Percentiles rank a stretch among this genome's conserved stretches.
These are phyloP conservation scores for Chaetomium tenue DNA, from an alignment of 495 filamentous ascomycete genomes.

Conservation along the genomic window DNA sequence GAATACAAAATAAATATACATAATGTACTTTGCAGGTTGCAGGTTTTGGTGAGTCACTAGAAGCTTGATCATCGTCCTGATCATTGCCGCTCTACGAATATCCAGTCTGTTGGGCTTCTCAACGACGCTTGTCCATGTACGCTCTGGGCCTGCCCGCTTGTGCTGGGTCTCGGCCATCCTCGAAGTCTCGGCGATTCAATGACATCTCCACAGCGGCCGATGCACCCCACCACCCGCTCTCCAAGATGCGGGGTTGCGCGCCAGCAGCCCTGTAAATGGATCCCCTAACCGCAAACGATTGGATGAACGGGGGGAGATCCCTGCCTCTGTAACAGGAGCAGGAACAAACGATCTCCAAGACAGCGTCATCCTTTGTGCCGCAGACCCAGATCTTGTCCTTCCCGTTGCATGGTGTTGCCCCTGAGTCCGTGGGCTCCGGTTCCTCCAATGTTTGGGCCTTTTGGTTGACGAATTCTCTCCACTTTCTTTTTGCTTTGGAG, in stretches of 20 bases:
- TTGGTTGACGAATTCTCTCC: no score
- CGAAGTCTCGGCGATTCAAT: neutral
- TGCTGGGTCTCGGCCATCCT: neutral
- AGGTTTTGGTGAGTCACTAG: no score
- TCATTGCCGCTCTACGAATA: no score
- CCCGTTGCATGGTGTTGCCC: neutral
- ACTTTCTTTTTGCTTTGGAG: no score
- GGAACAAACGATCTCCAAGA: neutral
- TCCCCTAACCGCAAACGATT: constrained; percentile 23
- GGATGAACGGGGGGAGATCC: constrained; percentile 12
- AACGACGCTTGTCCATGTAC: no score
- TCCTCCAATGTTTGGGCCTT: no score
- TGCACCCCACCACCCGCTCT: neutral
- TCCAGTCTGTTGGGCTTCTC: no score
- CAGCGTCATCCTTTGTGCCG: constrained; percentile 9
- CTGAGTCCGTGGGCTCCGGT: neutral
- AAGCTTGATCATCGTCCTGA: no score
- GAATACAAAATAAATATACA: neutral
- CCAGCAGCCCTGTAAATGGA: constrained; percentile 18
- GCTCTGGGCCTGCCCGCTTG: no score
- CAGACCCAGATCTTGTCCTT: neutral
- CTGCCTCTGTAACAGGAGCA: constrained; percentile 10
- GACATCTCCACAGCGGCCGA: neutral
- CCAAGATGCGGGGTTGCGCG: constrained; percentile 21
- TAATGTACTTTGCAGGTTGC: no score